Evolutionary conservation across 1,284 basidiomycete genomes (phyloP).

Genomic region (Microbotryum silenes-acaulis): DNA sequence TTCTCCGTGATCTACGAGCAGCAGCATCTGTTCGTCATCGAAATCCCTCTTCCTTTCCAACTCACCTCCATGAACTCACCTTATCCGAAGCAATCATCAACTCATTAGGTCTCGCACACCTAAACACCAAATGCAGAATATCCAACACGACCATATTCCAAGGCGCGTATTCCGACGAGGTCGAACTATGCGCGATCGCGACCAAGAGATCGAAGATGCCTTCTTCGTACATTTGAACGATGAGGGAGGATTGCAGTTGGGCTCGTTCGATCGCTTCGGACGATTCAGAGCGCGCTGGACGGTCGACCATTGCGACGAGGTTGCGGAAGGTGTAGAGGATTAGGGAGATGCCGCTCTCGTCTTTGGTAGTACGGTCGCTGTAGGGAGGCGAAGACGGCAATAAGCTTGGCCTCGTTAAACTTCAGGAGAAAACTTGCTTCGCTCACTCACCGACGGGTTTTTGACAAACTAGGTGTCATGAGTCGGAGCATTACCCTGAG

Average conservation of each 20-base stretch:
- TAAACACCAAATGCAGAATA: conserved; percentile 77
- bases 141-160: conserved; percentile 85
- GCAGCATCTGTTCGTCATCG: not conserved
- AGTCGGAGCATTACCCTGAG: conserved; percentile 41
- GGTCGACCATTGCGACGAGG: conserved; percentile 79
- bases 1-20: conserved; percentile 22
- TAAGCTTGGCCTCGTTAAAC: no score
- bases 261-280: conserved; percentile 70
- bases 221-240: conserved; percentile 62
- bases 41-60: not conserved
- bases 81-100: conserved; percentile 61
- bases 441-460: conserved; percentile 37
- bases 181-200: conserved; percentile 69
- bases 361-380: conserved; percentile 61
- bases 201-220: conserved; percentile 69
- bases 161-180: conserved; percentile 63
- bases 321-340: conserved; percentile 85
- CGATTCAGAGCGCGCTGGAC: conserved; percentile 55
- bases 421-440: not conserved
- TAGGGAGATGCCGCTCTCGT: conserved; percentile 76
- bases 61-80: conserved; percentile 44
- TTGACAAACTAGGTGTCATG: conserved; percentile 41
- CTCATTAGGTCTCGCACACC: conserved; percentile 59
- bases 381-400: not conserved
- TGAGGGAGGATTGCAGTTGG: conserved; percentile 62